Percentiles rank a stretch among this genome's conserved stretches.
These are phyloP conservation scores for Xylaria arbuscula DNA, from an alignment of 2,329 filamentous ascomycete genomes.

Conservation along the genomic window DNA sequence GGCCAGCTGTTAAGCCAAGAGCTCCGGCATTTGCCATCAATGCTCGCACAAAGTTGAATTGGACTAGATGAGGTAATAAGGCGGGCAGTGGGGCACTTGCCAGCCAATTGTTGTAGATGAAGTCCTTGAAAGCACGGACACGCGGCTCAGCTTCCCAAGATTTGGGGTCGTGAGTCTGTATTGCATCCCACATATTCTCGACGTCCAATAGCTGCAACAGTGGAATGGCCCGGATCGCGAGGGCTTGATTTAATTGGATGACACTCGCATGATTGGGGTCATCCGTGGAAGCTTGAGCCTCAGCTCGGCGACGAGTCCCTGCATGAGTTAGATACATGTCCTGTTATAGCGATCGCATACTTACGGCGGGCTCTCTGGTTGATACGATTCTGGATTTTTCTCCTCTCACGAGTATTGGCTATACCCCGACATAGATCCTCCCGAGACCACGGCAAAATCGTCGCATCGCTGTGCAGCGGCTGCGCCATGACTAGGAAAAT, in stretches of 20 bases:
- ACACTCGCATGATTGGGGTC: not conserved
- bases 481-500: conserved; percentile 12
- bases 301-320: conserved; percentile 28
- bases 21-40: conserved; percentile 34
- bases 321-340: not conserved
- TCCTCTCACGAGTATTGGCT: conserved; percentile 24
- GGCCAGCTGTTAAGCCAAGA: conserved; percentile 28
- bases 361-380: conserved; percentile 31
- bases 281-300: not conserved
- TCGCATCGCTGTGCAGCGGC: not conserved
- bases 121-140: conserved; percentile 27
- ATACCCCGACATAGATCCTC: conserved; percentile 26
- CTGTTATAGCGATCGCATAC: not conserved
- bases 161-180: conserved; percentile 5
- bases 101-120: conserved; percentile 22
- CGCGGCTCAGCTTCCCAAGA: conserved; percentile 7
- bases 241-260: not conserved
- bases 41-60: conserved; percentile 39
- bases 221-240: not conserved
- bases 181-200: conserved; percentile 8
- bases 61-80: conserved; percentile 36
- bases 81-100: conserved; percentile 28
- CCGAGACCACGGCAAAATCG: conserved; percentile 7
- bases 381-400: conserved; percentile 31
- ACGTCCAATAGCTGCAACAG: not conserved